phyloP scores from a whole-genome alignment of 2,329 filamentous ascomycete genomes.

The Exophiala phaeomuriformis region DNA sequence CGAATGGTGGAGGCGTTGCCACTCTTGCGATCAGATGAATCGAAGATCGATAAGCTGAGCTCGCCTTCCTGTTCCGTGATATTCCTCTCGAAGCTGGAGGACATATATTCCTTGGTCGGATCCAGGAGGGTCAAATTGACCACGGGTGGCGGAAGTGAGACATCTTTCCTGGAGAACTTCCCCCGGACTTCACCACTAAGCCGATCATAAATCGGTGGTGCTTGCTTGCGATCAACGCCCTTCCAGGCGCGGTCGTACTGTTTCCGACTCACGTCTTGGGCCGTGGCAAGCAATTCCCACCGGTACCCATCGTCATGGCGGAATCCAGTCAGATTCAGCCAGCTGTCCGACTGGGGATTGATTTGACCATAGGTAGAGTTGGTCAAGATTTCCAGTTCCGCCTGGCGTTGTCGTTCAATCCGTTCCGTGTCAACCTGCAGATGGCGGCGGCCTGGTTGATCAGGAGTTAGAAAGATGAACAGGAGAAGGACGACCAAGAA shows the following conservation, averaged over 20 bases:
- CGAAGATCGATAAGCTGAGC: slow-evolving; percentile 61
- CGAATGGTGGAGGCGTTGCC: slow-evolving; percentile 45
- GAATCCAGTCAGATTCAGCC: slow-evolving; percentile 71
- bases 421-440: slow-evolving; percentile 12
- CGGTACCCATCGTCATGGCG: slow-evolving; percentile 65
- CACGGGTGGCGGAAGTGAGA: slow-evolving; percentile 43
- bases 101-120: slow-evolving; percentile 59
- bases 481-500: slow-evolving; percentile 47
- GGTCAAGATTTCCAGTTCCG: slow-evolving; percentile 21
- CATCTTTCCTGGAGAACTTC: slow-evolving; percentile 59
- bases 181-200: slow-evolving; percentile 69
- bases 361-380: slow-evolving; percentile 49
- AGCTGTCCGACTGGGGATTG: slow-evolving; percentile 38
- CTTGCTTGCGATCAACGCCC: slow-evolving; percentile 36
- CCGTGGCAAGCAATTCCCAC: slow-evolving; percentile 59
- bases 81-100: slow-evolving; percentile 66
- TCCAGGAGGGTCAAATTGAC: slow-evolving; percentile 60
- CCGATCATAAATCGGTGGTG: slow-evolving; percentile 64
- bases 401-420: slow-evolving; percentile 42
- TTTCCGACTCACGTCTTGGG: slow-evolving; percentile 36
- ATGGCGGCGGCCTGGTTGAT: slow-evolving; percentile 27
- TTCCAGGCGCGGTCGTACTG: slow-evolving; percentile 45
- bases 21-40: slow-evolving; percentile 38
- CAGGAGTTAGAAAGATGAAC: slow-evolving; percentile 48
- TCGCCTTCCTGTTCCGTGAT: slow-evolving; percentile 66